Conservation (phyloP, 345 rosid species). For the Hibiscus syriacus region DNA sequence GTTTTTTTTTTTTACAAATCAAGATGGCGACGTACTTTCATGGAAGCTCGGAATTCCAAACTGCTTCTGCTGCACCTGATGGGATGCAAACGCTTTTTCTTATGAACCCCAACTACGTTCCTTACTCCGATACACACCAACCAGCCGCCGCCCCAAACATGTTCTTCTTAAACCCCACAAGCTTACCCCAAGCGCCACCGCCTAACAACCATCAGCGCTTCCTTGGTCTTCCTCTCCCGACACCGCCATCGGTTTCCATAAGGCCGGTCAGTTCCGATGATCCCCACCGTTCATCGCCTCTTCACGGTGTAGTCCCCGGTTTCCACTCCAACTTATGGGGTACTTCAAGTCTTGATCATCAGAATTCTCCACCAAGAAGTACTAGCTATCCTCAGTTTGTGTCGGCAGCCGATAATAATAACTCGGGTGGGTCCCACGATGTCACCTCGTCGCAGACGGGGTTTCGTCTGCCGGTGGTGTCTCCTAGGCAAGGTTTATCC, state of each 20-base stretch:
- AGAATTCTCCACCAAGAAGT: conserved; percentile 8
- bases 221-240: not conserved
- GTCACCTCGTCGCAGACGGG: conserved; percentile 15
- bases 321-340: conserved; percentile 31
- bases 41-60: conserved; percentile 29
- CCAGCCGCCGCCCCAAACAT: conserved; percentile 11
- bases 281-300: conserved; percentile 19
- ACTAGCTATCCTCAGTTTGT: conserved; percentile 7
- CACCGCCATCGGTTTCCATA: not conserved
- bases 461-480: conserved; percentile 14
- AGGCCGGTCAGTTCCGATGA: conserved; percentile 15
- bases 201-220: not conserved
- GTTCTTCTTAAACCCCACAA: conserved; percentile 16
- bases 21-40: not conserved
- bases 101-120: conserved; percentile 38
- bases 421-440: conserved; percentile 11
- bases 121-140: conserved; percentile 27
- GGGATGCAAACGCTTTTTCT: conserved; percentile 38
- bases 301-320: conserved; percentile 20
- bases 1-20: conserved; percentile 10
- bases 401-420: conserved; percentile 7
- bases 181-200: conserved; percentile 29
- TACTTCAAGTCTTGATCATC: conserved; percentile 16
- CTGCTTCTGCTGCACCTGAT: conserved; percentile 16
- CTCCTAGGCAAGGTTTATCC: conserved; percentile 39